Conservation (phyloP, 441 rosid species). For the Populus hybrid region DNA sequence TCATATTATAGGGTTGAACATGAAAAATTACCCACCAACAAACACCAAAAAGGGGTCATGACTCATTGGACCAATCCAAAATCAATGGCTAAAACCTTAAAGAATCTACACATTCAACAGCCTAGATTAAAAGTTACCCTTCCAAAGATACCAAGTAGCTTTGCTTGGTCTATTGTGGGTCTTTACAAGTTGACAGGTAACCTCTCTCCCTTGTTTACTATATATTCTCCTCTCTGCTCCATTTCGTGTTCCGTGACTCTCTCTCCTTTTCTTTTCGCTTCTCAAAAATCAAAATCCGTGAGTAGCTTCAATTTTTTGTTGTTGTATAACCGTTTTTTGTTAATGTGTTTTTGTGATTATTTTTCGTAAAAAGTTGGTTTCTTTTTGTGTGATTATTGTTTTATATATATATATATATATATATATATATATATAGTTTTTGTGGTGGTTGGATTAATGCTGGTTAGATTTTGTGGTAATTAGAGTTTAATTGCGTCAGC, state of each 20-base stretch:
- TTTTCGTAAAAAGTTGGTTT: not conserved
- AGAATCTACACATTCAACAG: not conserved
- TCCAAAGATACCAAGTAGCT: not conserved
- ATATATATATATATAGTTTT: not conserved
- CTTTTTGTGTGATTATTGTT: not conserved
- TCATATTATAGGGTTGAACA: not conserved
- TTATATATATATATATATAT: not conserved
- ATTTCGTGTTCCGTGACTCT: not conserved
- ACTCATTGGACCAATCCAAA: not conserved
- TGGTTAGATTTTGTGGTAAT: not conserved
- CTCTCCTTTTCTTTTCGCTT: not conserved
- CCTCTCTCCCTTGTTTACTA: not conserved
- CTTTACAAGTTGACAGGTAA: slow-evolving; percentile 21
- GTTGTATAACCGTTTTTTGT: not conserved
- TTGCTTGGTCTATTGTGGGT: slow-evolving; percentile 18
- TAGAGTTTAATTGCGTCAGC: not conserved
- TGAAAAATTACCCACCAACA: not conserved
- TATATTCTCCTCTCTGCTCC: not conserved
- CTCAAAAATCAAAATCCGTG: not conserved
- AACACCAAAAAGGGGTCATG: not conserved
- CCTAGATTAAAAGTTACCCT: not conserved
- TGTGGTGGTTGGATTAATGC: not conserved
- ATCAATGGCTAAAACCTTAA: not conserved
- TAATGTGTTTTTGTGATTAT: not conserved
- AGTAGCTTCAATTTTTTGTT: not conserved